Conservation (phyloP, 2,329 filamentous ascomycete genomes). For the Colletotrichum filicis region DNA sequence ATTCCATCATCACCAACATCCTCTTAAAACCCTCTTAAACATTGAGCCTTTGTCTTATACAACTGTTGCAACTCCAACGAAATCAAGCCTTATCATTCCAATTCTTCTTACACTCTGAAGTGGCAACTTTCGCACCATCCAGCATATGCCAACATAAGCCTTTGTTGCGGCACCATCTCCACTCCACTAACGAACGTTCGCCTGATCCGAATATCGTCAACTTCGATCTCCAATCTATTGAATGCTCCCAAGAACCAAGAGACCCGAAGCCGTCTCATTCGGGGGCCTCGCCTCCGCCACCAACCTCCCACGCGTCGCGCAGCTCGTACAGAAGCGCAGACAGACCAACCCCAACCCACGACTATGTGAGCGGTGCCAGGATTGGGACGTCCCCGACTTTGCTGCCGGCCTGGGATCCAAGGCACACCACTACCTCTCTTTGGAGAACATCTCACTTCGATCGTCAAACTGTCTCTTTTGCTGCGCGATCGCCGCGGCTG, state of each 20-base stretch:
- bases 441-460: neutral
- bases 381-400: slow-evolving; percentile 24
- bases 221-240: neutral
- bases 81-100: neutral
- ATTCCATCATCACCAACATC: neutral
- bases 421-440: neutral
- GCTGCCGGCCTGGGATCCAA: slow-evolving; percentile 10
- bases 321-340: neutral
- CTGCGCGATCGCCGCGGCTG: neutral
- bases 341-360: neutral
- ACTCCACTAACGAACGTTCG: too few species aligned
- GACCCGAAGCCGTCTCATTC: slow-evolving; percentile 6
- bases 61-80: neutral
- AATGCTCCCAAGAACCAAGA: slow-evolving; percentile 18
- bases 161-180: neutral
- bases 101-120: neutral
- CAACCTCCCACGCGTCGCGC: neutral
- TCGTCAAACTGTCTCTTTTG: neutral
- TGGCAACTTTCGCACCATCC: neutral
- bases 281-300: neutral
- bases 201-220: neutral
- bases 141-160: too few species aligned
- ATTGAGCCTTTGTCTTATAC: neutral
- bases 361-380: slow-evolving; percentile 21
- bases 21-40: neutral